Conservation (phyloP, 345 rosid genomes). For the Salix arbutifolia region DNA sequence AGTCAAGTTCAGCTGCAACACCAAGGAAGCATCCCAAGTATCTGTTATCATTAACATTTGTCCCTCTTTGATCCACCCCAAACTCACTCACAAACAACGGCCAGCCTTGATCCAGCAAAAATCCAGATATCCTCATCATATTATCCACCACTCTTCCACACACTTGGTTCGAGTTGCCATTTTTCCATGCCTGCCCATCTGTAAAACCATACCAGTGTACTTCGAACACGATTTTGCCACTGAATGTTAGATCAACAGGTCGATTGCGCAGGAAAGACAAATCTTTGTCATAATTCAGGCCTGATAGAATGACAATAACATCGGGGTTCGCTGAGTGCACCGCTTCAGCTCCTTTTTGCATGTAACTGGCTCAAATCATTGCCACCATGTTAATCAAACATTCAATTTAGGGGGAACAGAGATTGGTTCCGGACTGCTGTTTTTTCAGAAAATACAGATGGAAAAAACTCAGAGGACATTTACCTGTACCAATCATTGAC, state of each 20-base stretch:
- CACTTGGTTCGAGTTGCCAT: slow-evolving; percentile 63
- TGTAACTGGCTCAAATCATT: slow-evolving; percentile 42
- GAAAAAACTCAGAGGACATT: neutral
- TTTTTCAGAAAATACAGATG: neutral
- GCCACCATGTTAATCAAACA: neutral
- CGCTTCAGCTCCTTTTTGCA: slow-evolving; percentile 87
- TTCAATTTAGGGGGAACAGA: neutral
- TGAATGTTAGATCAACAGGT: slow-evolving; percentile 49
- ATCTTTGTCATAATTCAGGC: slow-evolving; percentile 69
- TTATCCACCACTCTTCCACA: slow-evolving; percentile 61
- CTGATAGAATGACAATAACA: slow-evolving; percentile 82
- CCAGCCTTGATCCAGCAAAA: slow-evolving; percentile 55
- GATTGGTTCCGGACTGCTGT: neutral
- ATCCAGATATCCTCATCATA: slow-evolving; percentile 55
- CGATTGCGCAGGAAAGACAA: slow-evolving; percentile 51
- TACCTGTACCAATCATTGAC: slow-evolving; percentile 85
- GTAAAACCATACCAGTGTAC: slow-evolving; percentile 76
- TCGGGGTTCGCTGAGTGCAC: slow-evolving; percentile 84
- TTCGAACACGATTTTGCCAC: slow-evolving; percentile 69
- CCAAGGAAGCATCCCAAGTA: slow-evolving; percentile 69
- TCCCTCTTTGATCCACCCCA: slow-evolving; percentile 72
- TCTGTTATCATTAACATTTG: slow-evolving; percentile 54
- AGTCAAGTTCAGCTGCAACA: slow-evolving; percentile 68
- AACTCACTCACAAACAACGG: slow-evolving; percentile 74
- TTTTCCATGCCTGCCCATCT: slow-evolving; percentile 66